Conservation (phyloP, 2,329 filamentous ascomycete species). For the Trichoderma koningiopsis region DNA sequence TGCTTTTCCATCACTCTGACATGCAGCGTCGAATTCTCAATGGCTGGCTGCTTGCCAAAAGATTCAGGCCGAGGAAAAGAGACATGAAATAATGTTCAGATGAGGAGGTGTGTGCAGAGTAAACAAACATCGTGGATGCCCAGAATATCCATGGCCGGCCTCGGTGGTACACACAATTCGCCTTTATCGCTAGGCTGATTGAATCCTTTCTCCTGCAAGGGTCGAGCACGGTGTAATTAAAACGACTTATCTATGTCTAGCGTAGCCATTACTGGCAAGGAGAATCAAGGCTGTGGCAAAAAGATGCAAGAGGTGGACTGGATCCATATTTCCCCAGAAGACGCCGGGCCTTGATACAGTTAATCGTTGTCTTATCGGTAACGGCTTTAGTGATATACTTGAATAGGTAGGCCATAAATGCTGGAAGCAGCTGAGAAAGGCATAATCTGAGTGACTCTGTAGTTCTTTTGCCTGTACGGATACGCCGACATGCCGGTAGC, state of each 20-base stretch:
- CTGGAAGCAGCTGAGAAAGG: neutral
- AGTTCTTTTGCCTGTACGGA: neutral
- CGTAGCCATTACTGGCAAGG: neutral
- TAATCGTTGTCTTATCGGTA: too few relatives aligned
- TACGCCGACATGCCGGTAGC: neutral
- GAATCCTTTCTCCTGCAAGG: constrained; percentile 18
- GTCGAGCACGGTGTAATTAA: neutral
- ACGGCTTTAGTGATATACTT: neutral
- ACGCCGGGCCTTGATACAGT: neutral
- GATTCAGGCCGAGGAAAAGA: neutral
- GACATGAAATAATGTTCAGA: neutral
- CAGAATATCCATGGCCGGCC: neutral
- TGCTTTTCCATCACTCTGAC: neutral
- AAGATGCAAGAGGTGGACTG: neutral
- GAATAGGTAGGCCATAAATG: neutral
- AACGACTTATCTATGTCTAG: neutral
- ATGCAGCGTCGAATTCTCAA: constrained; percentile 1
- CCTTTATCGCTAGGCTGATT: neutral
- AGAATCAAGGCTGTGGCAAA: neutral
- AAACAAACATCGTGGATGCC: neutral
- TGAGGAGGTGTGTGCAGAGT: constrained; percentile 14
- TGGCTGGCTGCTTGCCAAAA: neutral
- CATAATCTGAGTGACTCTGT: neutral
- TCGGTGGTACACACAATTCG: neutral
- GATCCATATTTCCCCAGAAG: neutral